Conservation (phyloP, 1,139 yeast genomes). For the Zygosaccharomyces pseudobailii region DNA sequence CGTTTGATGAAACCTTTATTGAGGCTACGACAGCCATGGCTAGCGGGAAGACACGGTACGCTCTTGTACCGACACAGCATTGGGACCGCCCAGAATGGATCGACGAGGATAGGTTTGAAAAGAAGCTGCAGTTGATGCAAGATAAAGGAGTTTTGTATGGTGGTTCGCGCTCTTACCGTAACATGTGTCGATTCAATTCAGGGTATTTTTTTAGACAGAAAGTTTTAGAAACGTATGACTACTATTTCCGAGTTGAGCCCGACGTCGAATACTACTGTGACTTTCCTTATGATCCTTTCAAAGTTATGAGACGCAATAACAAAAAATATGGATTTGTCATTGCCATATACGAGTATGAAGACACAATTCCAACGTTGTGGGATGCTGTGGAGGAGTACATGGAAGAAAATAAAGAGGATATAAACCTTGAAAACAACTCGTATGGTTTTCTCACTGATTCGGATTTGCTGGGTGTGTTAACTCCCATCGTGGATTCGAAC, state of each 20-base stretch:
- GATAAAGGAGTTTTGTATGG: conserved; percentile 71
- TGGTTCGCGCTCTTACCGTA: conserved; percentile 68
- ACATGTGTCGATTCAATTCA: conserved; percentile 78
- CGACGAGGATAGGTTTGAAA: conserved; percentile 39
- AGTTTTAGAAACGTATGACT: conserved; percentile 60
- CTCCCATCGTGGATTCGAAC: conserved; percentile 35
- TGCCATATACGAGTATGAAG: conserved; percentile 67
- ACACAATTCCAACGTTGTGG: conserved; percentile 86
- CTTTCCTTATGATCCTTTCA: conserved; percentile 76
- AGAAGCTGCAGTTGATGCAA: conserved; percentile 50
- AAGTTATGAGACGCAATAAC: conserved; percentile 61
- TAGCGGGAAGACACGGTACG: conserved; percentile 66
- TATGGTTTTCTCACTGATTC: conserved; percentile 65
- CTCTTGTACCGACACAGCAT: conserved; percentile 56
- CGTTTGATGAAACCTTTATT: conserved; percentile 65
- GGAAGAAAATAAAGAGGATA: conserved; percentile 50
- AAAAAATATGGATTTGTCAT: conserved; percentile 88
- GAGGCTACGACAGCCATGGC: conserved; percentile 69
- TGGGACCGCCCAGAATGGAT: conserved; percentile 66
- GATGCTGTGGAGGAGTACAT: conserved; percentile 63
- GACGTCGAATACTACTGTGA: conserved; percentile 83
- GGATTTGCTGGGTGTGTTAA: conserved; percentile 35
- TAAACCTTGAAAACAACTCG: conserved; percentile 62
- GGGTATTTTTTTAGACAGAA: conserved; percentile 78
- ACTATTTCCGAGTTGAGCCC: conserved; percentile 95